Evolutionary conservation across 768 basidiomycete species (phyloP), one percentile per base, ranked within the genome.

Genomic region (Leccinum subgranulosum): DNA sequence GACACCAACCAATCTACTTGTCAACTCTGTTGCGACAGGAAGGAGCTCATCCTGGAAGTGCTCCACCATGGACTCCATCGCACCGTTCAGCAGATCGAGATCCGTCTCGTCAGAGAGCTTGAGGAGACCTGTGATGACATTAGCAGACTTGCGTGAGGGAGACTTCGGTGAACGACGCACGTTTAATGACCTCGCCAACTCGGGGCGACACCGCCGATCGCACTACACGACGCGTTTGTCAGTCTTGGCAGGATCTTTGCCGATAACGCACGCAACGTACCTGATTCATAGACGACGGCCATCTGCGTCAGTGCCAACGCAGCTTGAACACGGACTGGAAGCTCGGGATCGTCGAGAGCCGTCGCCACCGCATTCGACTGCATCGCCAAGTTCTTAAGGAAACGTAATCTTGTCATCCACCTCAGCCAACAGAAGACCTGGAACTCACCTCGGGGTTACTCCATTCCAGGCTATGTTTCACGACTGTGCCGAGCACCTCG

Each of bases 61-160:
- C 62, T 92, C 85, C 15, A 94, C 93, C 83, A 95, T 87, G 25
- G 84, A 82, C 65, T 92, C 89, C 87, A 93, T 92, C 65, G 87
- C 83, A 59, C 77, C 79, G 66, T 91, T 92, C 55, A 94, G 78
- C 49, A 91, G 81, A 68, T 95, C 92, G 46, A 96, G 75, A 69
- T 95, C 93, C 47, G 91, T 92, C 73, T 94, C 90, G 68, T 94
- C 90, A n/a, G 90, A 85, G 46, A 96, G 79, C 70, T 91, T 92
- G 64, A 94, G 81, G n/a, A 94, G 77, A 68, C 90, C 91, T 91
- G 59, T 14, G 5, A 53, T 12, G n/a, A 1, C 28, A 55, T 58
- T 46, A 66, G 14, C 15, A 31, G 3, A 21, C 4, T 28, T 52
- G 12, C 21, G 36, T 53, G n/a, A 31, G 21, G 31, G 19, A 58